Base-by-base conservation (phyloP, 176 grass and related monocot genomes). In the Avena atlantica region DNA sequence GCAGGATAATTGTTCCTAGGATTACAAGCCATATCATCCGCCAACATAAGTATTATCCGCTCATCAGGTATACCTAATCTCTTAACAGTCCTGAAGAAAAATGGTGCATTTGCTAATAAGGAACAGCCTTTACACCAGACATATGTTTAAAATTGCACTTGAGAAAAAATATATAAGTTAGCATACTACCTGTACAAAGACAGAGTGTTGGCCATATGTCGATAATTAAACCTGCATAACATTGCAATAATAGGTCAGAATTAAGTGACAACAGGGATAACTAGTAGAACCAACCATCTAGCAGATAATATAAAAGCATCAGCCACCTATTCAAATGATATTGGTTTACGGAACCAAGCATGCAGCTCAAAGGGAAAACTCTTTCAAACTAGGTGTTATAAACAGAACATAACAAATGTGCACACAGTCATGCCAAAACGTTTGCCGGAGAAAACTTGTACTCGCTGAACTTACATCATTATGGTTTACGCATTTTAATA, bases 21-120 rank as follows among this genome's bases (percentile, higher is more conserved):
- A 74, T 99, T 99, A 80, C 97, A 96, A 57, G 92, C 97, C 90
- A 99, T 99, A 76, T 99, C 97, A 79, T 99, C 97, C 16, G 94
- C 97, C 83, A 99, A 82, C 97, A 99, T 99, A 79, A 96, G 94
- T 91, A 99, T 94, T 86, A 99, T 99, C 73, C 94, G 62, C 84
- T 99, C 92, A 36, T 99, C 92, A 78, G 97, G 97, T 87, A 99
- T 99, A 59, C 97, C 97, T 79, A 99, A 84, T 86, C 97, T 82
- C 56, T 96, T 99, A 85, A 99, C 97, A 69, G 92, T 96, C 84
- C 97, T 99, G 91, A n/a, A 66, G 25, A 72, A 78, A 85, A 86
- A 74, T 4, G 42, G 61, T 2, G 59, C 49, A 8, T 61, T 75
- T 71, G 45, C 12, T 12, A 65, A 48, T 73, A 86, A 88, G 86